Base-by-base conservation (phyloP, 176 grass and related monocot genomes). In the Oryza glumipatula region DNA sequence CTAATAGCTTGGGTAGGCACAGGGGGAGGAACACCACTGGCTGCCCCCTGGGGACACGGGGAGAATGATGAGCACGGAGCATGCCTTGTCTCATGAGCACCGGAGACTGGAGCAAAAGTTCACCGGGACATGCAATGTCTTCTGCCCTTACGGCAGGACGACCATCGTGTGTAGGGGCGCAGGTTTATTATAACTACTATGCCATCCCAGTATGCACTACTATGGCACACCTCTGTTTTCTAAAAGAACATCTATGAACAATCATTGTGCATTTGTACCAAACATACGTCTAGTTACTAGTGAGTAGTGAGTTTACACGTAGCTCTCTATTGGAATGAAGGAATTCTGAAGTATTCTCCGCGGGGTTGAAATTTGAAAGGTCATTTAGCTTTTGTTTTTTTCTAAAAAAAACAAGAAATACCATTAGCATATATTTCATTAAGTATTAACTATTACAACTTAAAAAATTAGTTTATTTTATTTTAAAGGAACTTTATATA, bases 21-120 rank as follows among this genome's bases (percentile, higher is more conserved):
- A 63, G 58, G 21, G 9, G 2, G 17, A 21, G 19, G 24, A 36
- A 36, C 35, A 36, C 2, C 15, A 22, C 26, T 26, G 74, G 35
- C 22, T 85, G 49, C 9, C 28, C 43, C 32, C 10, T 65, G 52
- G 68, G 67, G 68, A 86, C 33, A 79, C 30, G 84, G 47, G 33
- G 81, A 58, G 33, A 46, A 82, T 87, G 71, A 81, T 81, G 78
- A 75, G 71, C 61, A 81, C 46, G 73, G 22, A 76, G 85, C 85
- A 87, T 87, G 85, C 85, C 21, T 74, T 4, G 70, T 61, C 78
- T 81, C 46, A 58, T 74, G 65, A 76, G 70, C 39, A 81, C 75
- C 49, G 67, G n/a, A 11, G 70, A 68, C 10, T 74, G 85, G 56
- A 74, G 78, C 43, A 69, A 68, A 81, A 51, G 7, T 49, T 63